phyloP scores from a whole-genome alignment of 164 flowering plant species.

The Tetracentron sinense region DNA sequence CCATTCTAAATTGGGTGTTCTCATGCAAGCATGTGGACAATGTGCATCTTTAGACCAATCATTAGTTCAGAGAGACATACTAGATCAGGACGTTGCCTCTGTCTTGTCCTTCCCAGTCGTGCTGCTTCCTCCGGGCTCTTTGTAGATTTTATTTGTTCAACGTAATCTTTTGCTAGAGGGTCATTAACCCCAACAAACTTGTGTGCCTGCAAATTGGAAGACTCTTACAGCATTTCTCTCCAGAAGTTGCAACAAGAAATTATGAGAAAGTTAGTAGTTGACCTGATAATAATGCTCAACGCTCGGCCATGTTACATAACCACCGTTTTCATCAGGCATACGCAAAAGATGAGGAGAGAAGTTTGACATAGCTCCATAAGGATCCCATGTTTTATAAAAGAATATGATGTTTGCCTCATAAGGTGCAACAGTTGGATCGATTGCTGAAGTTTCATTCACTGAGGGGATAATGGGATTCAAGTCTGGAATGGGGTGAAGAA shows the following conservation, averaged over 20 bases:
- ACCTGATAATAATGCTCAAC: slow-evolving; percentile 99
- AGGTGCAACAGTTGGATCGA: slow-evolving; percentile 68
- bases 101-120: slow-evolving; percentile 67
- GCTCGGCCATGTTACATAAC: slow-evolving; percentile 61
- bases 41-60: neutral
- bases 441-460: slow-evolving; percentile 62
- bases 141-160: slow-evolving; percentile 61
- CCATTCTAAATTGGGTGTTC: neutral
- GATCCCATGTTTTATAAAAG: slow-evolving; percentile 98
- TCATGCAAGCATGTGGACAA: neutral
- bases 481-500: slow-evolving; percentile 91
- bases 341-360: slow-evolving; percentile 83
- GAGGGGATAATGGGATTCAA: slow-evolving; percentile 78
- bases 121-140: slow-evolving; percentile 99
- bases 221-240: neutral
- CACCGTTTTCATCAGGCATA: slow-evolving; percentile 66
- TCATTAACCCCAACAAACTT: slow-evolving; percentile 71
- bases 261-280: slow-evolving; percentile 2
- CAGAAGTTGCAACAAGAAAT: neutral
- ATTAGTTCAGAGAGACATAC: slow-evolving; percentile 30
- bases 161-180: slow-evolving; percentile 47
- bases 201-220: slow-evolving; percentile 54
- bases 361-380: slow-evolving; percentile 90
- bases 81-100: slow-evolving; percentile 65
- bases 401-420: slow-evolving; percentile 75